Conservation (phyloP, 805 yeast species). For the Helenozyma baotianmanensis region DNA sequence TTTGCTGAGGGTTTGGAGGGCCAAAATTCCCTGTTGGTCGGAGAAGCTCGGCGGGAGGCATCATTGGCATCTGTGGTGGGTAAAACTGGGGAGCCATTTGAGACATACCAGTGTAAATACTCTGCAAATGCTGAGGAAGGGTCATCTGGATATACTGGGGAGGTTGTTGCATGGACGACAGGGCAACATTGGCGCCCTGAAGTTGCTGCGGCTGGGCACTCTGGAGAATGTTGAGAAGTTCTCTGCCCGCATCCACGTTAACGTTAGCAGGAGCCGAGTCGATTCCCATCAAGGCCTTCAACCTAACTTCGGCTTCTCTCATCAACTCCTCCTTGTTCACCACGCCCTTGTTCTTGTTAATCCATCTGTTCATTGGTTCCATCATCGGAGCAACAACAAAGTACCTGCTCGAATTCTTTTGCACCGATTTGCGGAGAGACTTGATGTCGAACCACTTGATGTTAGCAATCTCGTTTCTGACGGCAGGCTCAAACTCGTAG, state of each 20-base stretch:
- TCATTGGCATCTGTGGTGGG: slow-evolving; percentile 9
- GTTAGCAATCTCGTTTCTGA: slow-evolving; percentile 80
- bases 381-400: slow-evolving; percentile 47
- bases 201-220: slow-evolving; percentile 20
- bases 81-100: slow-evolving; percentile 15
- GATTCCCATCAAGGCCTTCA: slow-evolving; percentile 63
- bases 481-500: slow-evolving; percentile 70
- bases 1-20: background rate
- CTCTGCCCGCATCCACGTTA: slow-evolving; percentile 69
- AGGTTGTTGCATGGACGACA: slow-evolving; percentile 3
- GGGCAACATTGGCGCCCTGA: slow-evolving; percentile 1
- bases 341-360: slow-evolving; percentile 47
- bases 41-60: slow-evolving; percentile 12
- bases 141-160: slow-evolving; percentile 21
- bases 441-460: slow-evolving; percentile 75
- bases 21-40: slow-evolving; percentile 7
- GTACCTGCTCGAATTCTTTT: slow-evolving; percentile 33
- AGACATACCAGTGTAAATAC: slow-evolving; percentile 13
- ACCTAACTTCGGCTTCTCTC: slow-evolving; percentile 57
- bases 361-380: slow-evolving; percentile 51
- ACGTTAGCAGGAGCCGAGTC: slow-evolving; percentile 25
- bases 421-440: slow-evolving; percentile 34
- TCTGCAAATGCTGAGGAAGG: slow-evolving; percentile 32
- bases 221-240: slow-evolving; percentile 57
- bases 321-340: slow-evolving; percentile 54